A percentile compares a stretch with the other conserved stretches of the same genome.
Conservation (phyloP, 1,284 basidiomycete genomes). For the Meira miltonrushii region DNA sequence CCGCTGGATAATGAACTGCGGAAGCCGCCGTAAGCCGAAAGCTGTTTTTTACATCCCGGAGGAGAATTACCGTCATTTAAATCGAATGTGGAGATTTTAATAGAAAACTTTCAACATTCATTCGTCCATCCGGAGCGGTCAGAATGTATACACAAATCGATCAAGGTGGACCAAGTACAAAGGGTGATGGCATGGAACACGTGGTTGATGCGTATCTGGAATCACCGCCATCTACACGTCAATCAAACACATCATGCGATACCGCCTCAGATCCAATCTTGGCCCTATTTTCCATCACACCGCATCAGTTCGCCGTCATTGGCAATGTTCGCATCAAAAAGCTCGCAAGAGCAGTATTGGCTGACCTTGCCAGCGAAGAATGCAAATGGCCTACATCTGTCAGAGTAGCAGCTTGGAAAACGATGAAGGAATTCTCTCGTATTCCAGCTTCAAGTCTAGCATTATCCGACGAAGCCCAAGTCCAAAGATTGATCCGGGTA, state of each 20-base stretch:
- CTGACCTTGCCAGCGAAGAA: not conserved
- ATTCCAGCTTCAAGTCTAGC: slow-evolving; percentile 30
- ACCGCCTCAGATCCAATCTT: not conserved
- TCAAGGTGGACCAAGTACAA: too few relatives aligned
- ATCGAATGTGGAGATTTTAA: too few relatives aligned
- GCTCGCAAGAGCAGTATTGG: not conserved
- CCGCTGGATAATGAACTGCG: too few relatives aligned
- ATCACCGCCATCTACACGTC: not conserved
- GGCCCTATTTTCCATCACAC: not conserved
- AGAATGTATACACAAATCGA: too few relatives aligned
- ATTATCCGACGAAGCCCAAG: not conserved
- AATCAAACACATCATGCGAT: not conserved
- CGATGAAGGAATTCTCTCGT: slow-evolving; percentile 37
- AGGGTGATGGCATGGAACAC: too few relatives aligned
- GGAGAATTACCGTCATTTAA: too few relatives aligned
- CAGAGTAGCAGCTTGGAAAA: slow-evolving; percentile 23
- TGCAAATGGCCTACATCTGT: slow-evolving; percentile 1
- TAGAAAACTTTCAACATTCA: too few relatives aligned
- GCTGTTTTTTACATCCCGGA: too few relatives aligned
- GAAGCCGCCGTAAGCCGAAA: too few relatives aligned
- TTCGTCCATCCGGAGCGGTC: too few relatives aligned
- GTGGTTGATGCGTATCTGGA: not conserved
- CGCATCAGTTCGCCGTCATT: too few relatives aligned
- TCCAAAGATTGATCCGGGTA: not conserved
- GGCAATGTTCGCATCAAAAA: not conserved